phyloP scores from a whole-genome alignment of 2,329 filamentous ascomycete genomes.

The Penicillium digitatum region DNA sequence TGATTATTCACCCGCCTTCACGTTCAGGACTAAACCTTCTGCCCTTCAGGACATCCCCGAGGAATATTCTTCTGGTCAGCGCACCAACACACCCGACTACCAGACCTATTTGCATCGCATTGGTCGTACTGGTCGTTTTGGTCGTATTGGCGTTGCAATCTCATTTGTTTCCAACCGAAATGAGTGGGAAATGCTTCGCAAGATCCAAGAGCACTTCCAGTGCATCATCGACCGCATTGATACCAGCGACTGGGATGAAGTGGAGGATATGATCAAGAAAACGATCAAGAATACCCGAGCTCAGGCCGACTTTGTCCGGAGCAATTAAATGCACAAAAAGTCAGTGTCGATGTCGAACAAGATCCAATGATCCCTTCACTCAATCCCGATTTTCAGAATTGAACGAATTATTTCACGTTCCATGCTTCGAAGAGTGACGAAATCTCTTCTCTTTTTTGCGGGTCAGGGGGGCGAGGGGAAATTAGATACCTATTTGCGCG shows the following conservation, averaged over 20 bases:
- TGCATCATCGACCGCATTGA: conserved; percentile 78
- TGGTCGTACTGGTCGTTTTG: conserved; percentile 92
- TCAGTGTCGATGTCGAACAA: neutral
- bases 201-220: conserved; percentile 75
- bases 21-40: conserved; percentile 4
- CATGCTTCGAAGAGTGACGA: conserved; percentile 31
- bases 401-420: conserved; percentile 1
- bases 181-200: conserved; percentile 72
- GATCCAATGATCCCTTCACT: neutral
- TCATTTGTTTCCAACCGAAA: conserved; percentile 85
- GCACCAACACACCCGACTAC: conserved; percentile 70
- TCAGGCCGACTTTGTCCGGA: conserved; percentile 35
- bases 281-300: conserved; percentile 63
- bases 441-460: conserved; percentile 20
- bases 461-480: conserved; percentile 12
- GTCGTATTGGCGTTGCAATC: conserved; percentile 91
- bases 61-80: conserved; percentile 52
- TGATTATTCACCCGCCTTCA: too few relatives aligned
- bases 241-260: conserved; percentile 84
- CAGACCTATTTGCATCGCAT: conserved; percentile 98
- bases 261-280: conserved; percentile 75
- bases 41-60: conserved; percentile 61
- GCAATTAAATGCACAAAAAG: neutral
- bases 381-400: neutral
- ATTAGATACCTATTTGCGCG: conserved; percentile 34